Conservation (phyloP, 768 basidiomycete species). For the Cystobasidium tubakii region DNA sequence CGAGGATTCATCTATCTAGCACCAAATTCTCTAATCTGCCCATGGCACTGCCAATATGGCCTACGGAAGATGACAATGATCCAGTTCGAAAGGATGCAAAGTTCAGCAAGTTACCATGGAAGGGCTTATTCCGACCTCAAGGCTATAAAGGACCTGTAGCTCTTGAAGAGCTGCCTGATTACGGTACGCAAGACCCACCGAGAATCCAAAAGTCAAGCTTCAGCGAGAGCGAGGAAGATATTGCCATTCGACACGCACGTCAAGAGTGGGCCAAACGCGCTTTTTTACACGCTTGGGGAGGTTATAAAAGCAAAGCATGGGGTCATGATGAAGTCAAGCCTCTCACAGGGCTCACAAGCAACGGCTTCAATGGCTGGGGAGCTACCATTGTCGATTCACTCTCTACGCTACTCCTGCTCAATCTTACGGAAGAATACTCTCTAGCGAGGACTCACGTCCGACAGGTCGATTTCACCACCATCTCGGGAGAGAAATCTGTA, state of each 20-base stretch:
- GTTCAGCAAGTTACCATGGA: conserved; percentile 6
- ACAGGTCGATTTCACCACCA: conserved; percentile 44
- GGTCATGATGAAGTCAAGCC: conserved; percentile 47
- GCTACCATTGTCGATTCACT: conserved; percentile 46
- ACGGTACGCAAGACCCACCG: background rate
- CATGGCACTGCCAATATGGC: conserved; percentile 17
- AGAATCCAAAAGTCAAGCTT: conserved; percentile 1
- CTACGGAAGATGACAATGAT: background rate
- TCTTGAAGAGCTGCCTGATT: background rate
- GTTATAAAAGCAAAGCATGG: conserved; percentile 43
- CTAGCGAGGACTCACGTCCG: conserved; percentile 46
- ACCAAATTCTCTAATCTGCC: background rate
- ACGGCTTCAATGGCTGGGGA: conserved; percentile 47
- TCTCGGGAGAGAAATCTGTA: conserved; percentile 21
- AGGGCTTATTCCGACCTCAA: conserved; percentile 10
- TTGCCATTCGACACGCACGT: conserved; percentile 29
- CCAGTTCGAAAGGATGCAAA: background rate
- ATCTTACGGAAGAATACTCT: conserved; percentile 42
- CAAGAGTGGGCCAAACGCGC: conserved; percentile 44
- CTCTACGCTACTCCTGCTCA: conserved; percentile 1
- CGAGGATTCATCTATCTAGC: background rate
- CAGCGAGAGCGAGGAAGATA: conserved; percentile 15
- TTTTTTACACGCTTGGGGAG: conserved; percentile 41
- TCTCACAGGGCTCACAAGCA: conserved; percentile 18
- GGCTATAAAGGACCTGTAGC: background rate